Base-by-base conservation (phyloP, 768 basidiomycete species). In the Leccinellum luteum region DNA sequence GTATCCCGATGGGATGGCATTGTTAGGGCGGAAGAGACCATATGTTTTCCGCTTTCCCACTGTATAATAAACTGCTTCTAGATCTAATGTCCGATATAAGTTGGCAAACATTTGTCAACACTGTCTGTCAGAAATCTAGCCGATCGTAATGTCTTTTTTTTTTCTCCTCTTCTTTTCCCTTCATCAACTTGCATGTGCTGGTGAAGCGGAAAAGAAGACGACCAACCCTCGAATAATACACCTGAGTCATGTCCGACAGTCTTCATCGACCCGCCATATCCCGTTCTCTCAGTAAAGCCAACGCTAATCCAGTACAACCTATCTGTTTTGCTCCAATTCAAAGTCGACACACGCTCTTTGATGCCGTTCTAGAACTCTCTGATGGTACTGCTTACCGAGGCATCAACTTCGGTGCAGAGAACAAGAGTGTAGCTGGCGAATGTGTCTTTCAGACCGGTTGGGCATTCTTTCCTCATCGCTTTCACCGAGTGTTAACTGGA, bases 391-490 rank as follows among this genome's bases (percentile, higher is more conserved):
- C 90, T 1, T 92, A 85, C 67, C 79, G 89, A 56, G 97, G 97
- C 34, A 86, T 90, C 71, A 93, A 90, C 68, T 98, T 99, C 69
- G 97, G 97, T 67, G 94, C 93, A 4, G 83, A 92, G 65, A 84
- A 82, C 48, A 95, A 93, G 75, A 94, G 92, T 69, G 81, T 96
- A 31, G 83, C 96, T 17, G 97, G 97, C 66, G 97, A 99, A 83
- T 98, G 97, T 74, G 97, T 99, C 69, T 99, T 99, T 78, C 96
- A 98, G 79, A 99, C 97, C 41, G 97, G 97, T 95, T 68, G 72
- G 88, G 64, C 67, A 48, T 60, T 52, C 56, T 60, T 51, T 58
- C 23, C 21, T 57, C 27, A 52, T 59, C 35, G 44, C 51, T 31
- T 43, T 41, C 23, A 54, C 52, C 52, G 50, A 47, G 51, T 56